A percentile compares a stretch with the other conserved stretches of the same genome.
These are phyloP conservation scores for Bacidia rubella DNA, from an alignment of 495 filamentous ascomycete genomes.

Conservation along the genomic window DNA sequence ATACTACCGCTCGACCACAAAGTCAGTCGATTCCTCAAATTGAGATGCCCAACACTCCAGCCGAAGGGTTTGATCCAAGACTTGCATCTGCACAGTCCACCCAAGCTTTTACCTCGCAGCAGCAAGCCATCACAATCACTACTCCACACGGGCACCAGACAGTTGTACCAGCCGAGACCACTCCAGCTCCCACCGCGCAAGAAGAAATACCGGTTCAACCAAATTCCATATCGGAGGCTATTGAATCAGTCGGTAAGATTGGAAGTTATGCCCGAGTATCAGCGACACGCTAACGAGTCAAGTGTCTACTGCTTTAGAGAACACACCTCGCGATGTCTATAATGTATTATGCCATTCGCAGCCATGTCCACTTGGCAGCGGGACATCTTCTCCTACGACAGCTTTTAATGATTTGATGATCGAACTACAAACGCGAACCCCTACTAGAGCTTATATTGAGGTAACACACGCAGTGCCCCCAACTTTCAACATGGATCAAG, in stretches of 20 bases:
- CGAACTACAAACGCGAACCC: slow-evolving; percentile 9
- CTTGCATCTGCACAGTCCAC: background rate
- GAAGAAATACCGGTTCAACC: background rate
- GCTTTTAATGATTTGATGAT: slow-evolving; percentile 8
- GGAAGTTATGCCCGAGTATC: no score
- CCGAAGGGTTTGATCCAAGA: background rate
- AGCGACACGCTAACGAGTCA: background rate
- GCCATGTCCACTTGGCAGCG: slow-evolving; percentile 42
- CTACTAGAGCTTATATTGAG: slow-evolving; percentile 41
- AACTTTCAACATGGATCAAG: slow-evolving; percentile 47
- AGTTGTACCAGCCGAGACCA: no score
- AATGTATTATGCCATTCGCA: slow-evolving; percentile 50
- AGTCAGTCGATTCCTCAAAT: slow-evolving; percentile 7
- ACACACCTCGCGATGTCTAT: slow-evolving; percentile 21
- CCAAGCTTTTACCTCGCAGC: background rate
- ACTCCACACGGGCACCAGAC: background rate
- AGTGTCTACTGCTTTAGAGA: background rate
- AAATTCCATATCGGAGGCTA: background rate
- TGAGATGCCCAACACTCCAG: slow-evolving; percentile 10
- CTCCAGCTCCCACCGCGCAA: no score
- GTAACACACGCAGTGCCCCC: slow-evolving; percentile 50
- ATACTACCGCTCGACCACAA: background rate
- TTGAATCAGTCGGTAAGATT: background rate
- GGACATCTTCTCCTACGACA: slow-evolving; percentile 24
- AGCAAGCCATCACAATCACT: slow-evolving; percentile 27